A percentile compares a stretch with the other conserved stretches of the same genome.
Evolutionary conservation across 768 basidiomycete species (phyloP).

Genomic region (Kwoniella bestiolae): DNA sequence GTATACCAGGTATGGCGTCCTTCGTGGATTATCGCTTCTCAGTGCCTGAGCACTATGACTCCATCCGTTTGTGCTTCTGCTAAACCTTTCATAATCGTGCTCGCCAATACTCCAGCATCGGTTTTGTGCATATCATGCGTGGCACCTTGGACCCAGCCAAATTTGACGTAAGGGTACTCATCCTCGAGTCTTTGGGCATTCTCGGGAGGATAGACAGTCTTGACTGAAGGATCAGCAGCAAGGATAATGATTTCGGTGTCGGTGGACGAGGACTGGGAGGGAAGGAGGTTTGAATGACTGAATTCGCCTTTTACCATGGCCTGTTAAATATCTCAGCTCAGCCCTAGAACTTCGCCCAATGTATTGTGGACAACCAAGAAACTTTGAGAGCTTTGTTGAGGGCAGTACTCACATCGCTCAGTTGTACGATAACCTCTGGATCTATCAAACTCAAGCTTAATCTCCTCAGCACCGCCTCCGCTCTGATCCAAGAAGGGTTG

Average conservation of each 20-base stretch:
- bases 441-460: constrained; percentile 24
- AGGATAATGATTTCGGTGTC: constrained; percentile 30
- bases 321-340: constrained; percentile 5
- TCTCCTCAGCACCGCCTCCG: constrained; percentile 25
- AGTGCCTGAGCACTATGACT: background rate
- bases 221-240: constrained; percentile 21
- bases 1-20: too few relatives aligned
- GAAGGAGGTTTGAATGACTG: constrained; percentile 13
- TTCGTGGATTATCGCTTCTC: too few relatives aligned
- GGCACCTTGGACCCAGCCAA: constrained; percentile 10
- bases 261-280: background rate
- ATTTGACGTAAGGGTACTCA: constrained; percentile 27
- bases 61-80: constrained; percentile 10
- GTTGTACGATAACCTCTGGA: constrained; percentile 19
- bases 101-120: constrained; percentile 22
- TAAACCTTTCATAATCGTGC: constrained; percentile 23
- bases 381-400: background rate
- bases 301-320: constrained; percentile 17
- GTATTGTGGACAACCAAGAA: too few relatives aligned
- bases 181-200: constrained; percentile 19
- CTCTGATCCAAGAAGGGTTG: constrained; percentile 24
- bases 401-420: constrained; percentile 4
- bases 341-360: too few relatives aligned
- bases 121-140: constrained; percentile 37
- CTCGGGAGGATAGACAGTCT: constrained; percentile 19